Evolutionary conservation across 768 basidiomycete species (phyloP).

Genomic region (Roridomyces roridus): DNA sequence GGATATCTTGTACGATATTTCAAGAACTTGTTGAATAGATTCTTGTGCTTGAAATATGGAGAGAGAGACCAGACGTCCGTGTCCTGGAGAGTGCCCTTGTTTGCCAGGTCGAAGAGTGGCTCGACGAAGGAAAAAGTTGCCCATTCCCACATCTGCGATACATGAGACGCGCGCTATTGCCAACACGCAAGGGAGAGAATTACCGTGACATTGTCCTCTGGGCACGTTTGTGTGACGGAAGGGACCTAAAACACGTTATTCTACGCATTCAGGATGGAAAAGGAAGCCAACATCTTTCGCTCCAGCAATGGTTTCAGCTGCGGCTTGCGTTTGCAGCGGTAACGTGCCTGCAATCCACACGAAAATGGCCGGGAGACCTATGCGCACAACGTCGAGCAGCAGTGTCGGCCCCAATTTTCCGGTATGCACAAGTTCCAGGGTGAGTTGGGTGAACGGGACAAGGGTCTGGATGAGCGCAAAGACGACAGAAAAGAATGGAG

Average conservation of each 20-base stretch:
- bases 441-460: conserved; percentile 42
- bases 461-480: conserved; percentile 47
- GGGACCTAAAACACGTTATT: conserved; percentile 46
- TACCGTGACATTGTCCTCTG: conserved; percentile 64
- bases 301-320: conserved; percentile 56
- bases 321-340: conserved; percentile 52
- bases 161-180: not conserved
- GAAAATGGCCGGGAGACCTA: conserved; percentile 44
- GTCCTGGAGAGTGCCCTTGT: conserved; percentile 53
- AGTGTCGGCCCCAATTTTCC: conserved; percentile 19
- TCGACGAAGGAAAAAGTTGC: conserved; percentile 67
- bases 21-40: conserved; percentile 68
- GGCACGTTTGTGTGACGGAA: conserved; percentile 55
- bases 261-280: not conserved
- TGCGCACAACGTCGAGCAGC: conserved; percentile 34
- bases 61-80: conserved; percentile 68
- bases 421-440: conserved; percentile 34
- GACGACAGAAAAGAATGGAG: conserved; percentile 57
- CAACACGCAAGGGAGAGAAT: not conserved
- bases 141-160: conserved; percentile 62
- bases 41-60: conserved; percentile 71
- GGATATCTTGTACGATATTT: conserved; percentile 61
- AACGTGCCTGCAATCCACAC: conserved; percentile 61
- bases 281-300: conserved; percentile 48
- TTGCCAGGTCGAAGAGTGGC: conserved; percentile 62